Evolutionary conservation across 441 rosid species (phyloP), one percentile per base, ranked within the genome.

Genomic region (Euphorbia schlechtendalii): DNA sequence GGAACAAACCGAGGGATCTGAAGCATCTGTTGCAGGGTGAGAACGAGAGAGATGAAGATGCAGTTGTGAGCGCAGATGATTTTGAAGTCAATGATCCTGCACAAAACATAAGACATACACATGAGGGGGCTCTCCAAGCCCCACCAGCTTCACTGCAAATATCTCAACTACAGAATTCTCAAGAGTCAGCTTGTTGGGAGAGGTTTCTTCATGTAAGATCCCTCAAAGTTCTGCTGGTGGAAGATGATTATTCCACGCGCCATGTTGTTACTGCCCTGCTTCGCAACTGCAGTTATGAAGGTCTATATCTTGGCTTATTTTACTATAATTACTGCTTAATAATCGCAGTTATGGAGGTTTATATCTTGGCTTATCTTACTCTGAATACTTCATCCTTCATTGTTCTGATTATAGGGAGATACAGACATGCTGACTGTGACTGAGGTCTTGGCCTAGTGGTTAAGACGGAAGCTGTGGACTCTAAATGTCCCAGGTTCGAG

Each of bases 261-360:
- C 91, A 87, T 24, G 79, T 92, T 71, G 92, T 92, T 38, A 69
- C 80, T 43, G 96, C 96, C 6, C 72, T 92, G 65, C 86, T 89
- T 54, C 87, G 84, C 54, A 92, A 89, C 55, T 89, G 96, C 75
- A 79, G 95, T 60, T 92, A 89, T 65, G 90, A 89, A 80, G 96
- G n/a, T n/a, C n/a, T n/a, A n/a, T n/a, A n/a, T n/a, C n/a, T n/a
- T n/a, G n/a, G n/a, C n/a, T n/a, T n/a, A n/a, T n/a, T n/a, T n/a
- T n/a, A n/a, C n/a, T n/a, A n/a, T n/a, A n/a, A n/a, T n/a, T n/a
- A n/a, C n/a, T n/a, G n/a, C n/a, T n/a, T n/a, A n/a, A n/a, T n/a
- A n/a, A n/a, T n/a, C n/a, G n/a, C n/a, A n/a, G n/a, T n/a, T n/a
- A n/a, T n/a, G n/a, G n/a, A n/a, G n/a, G 96, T 92, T 65, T 66